These are phyloP conservation scores for Daldinia eschscholtzii DNA, from an alignment of 2,329 filamentous ascomycete species.

Conservation along the genomic window DNA sequence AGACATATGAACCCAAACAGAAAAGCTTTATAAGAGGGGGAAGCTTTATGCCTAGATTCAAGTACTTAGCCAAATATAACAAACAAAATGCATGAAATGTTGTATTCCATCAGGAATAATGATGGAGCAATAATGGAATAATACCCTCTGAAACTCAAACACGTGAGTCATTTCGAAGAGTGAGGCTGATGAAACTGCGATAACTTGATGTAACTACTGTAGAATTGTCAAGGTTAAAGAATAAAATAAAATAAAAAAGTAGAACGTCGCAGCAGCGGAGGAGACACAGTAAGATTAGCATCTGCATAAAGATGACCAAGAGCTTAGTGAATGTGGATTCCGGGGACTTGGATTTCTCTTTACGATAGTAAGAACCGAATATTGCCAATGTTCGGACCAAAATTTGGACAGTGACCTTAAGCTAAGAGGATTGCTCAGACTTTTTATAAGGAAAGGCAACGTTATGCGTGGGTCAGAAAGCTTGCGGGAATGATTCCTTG, in stretches of 20 bases:
- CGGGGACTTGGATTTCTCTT: constrained; percentile 22
- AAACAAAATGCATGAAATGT: constrained; percentile 1
- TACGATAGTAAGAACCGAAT: constrained; percentile 26
- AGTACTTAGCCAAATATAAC: constrained; percentile 8
- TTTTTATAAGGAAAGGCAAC: constrained; percentile 21
- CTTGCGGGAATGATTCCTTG: constrained; percentile 34
- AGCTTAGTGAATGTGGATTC: constrained; percentile 24
- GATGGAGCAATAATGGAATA: constrained; percentile 13
- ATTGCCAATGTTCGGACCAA: constrained; percentile 26
- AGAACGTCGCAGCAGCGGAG: constrained; percentile 16
- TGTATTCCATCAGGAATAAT: constrained; percentile 2
- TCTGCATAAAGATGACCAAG: constrained; percentile 32
- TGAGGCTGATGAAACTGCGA: constrained; percentile 16
- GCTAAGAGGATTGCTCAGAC: constrained; percentile 25
- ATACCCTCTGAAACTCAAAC: constrained; percentile 7
- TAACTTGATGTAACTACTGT: constrained; percentile 10
- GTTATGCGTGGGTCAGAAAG: constrained; percentile 28
- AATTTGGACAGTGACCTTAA: constrained; percentile 23
- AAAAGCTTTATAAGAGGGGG: constrained; percentile 11
- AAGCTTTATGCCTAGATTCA: constrained; percentile 10
- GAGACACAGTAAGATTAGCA: constrained; percentile 35
- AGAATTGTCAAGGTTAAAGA: constrained; percentile 5
- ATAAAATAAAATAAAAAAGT: neutral
- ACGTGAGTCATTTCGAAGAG: neutral
- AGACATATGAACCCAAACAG: neutral